Evolutionary conservation across 225 moss, liverwort and hornwort genomes (phyloP).

Genomic region (Physcomitrellopsis africana): DNA sequence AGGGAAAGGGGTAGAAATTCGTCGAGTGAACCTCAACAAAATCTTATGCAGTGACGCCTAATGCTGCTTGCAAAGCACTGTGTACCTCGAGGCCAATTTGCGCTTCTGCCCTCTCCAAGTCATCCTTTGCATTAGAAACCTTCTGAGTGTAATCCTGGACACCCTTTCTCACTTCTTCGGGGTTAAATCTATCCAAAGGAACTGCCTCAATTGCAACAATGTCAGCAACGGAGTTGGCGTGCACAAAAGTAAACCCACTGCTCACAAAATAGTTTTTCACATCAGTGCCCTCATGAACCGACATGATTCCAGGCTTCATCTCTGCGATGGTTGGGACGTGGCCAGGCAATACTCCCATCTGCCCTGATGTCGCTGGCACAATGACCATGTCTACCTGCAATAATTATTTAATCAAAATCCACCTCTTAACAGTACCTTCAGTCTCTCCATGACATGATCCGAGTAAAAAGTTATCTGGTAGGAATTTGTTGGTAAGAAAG

Average conservation of each 20-base stretch:
- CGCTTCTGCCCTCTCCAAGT: slow-evolving; percentile 78
- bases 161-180: slow-evolving; percentile 62
- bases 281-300: slow-evolving; percentile 66
- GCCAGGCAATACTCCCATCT: slow-evolving; percentile 77
- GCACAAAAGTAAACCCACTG: slow-evolving; percentile 77
- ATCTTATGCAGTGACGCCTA: slow-evolving; percentile 31
- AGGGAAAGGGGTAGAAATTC: neutral
- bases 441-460: too few relatives aligned
- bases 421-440: too few relatives aligned
- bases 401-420: neutral
- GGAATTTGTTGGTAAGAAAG: too few relatives aligned
- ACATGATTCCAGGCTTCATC: slow-evolving; percentile 71
- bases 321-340: slow-evolving; percentile 77
- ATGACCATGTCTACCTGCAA: slow-evolving; percentile 37
- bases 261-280: slow-evolving; percentile 74
- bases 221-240: slow-evolving; percentile 71
- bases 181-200: slow-evolving; percentile 65
- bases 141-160: slow-evolving; percentile 67
- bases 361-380: slow-evolving; percentile 43
- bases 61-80: slow-evolving; percentile 40
- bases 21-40: neutral
- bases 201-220: slow-evolving; percentile 63
- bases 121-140: slow-evolving; percentile 60
- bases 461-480: too few relatives aligned
- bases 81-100: slow-evolving; percentile 79